These are phyloP conservation scores for Heliamphora exappendiculata DNA, from an alignment of 148 eudicot genomes.

Conservation along the genomic window DNA sequence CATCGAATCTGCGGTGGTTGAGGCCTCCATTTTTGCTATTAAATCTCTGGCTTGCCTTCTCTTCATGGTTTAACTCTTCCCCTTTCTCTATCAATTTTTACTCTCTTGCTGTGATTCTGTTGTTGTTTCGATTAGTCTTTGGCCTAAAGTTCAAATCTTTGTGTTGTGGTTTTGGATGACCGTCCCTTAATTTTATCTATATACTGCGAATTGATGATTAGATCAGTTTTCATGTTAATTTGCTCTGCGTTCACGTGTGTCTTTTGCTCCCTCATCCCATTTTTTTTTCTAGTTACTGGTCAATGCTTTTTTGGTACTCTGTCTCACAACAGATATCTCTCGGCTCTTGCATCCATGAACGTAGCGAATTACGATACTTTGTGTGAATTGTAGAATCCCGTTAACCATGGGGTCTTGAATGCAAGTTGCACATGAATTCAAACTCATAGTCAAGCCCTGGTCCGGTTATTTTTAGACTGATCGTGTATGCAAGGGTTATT, in stretches of 20 bases:
- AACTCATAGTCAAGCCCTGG: no score
- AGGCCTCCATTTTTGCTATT: conserved; percentile 4
- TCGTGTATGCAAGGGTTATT: no score
- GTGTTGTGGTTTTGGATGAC: neutral
- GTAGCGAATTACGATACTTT: no score
- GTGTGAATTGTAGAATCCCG: no score
- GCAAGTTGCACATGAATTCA: no score
- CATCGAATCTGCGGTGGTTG: neutral
- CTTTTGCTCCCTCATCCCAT: neutral
- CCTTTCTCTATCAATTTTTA: neutral
- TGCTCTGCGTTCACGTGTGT: neutral
- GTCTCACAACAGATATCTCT: no score
- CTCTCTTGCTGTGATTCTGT: neutral
- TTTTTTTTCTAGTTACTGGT: no score
- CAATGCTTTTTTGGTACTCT: no score
- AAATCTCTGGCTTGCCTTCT: conserved; percentile 8
- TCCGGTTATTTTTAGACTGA: no score
- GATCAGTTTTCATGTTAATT: neutral
- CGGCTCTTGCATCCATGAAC: no score
- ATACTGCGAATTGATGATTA: neutral
- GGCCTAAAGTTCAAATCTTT: neutral
- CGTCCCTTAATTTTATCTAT: neutral
- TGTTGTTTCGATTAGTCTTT: neutral
- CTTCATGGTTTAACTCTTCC: neutral
- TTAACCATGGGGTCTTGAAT: no score